These are phyloP conservation scores for Cryptosporidium andersoni DNA, from an alignment of 169 alveolate species.

Conservation along the genomic window DNA sequence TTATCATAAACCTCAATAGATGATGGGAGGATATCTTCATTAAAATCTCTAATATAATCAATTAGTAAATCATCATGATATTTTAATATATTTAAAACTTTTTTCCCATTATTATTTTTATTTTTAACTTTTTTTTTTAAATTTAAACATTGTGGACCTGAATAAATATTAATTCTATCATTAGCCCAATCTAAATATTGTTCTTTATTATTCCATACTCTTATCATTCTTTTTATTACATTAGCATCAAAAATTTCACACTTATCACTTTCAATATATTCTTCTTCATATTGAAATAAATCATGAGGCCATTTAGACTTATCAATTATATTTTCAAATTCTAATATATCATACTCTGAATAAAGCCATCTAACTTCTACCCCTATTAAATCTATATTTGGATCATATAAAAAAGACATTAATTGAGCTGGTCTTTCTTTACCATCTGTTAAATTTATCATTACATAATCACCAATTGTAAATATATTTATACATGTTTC, in stretches of 20 bases:
- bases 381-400: conserved; percentile 46
- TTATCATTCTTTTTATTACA: conserved; percentile 63
- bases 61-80: conserved; percentile 19
- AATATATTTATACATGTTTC: conserved; percentile 14
- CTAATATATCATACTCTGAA: conserved; percentile 39
- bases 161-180: conserved; percentile 20
- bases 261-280: conserved; percentile 54
- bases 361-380: conserved; percentile 71
- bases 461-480: conserved; percentile 61
- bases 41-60: conserved; percentile 41
- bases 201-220: conserved; percentile 42
- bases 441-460: conserved; percentile 61
- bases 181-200: conserved; percentile 53
- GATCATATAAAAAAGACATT: conserved; percentile 65
- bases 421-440: conserved; percentile 71
- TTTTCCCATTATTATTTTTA: background rate
- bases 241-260: conserved; percentile 53
- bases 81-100: background rate
- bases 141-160: conserved; percentile 49
- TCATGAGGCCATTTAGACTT: conserved; percentile 35
- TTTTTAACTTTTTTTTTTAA: background rate
- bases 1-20: conserved; percentile 51
- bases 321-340: conserved; percentile 44
- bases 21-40: conserved; percentile 40
- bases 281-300: conserved; percentile 45